phyloP scores from a whole-genome alignment of 2,329 filamentous ascomycete species.

The Trichophyton simii region DNA sequence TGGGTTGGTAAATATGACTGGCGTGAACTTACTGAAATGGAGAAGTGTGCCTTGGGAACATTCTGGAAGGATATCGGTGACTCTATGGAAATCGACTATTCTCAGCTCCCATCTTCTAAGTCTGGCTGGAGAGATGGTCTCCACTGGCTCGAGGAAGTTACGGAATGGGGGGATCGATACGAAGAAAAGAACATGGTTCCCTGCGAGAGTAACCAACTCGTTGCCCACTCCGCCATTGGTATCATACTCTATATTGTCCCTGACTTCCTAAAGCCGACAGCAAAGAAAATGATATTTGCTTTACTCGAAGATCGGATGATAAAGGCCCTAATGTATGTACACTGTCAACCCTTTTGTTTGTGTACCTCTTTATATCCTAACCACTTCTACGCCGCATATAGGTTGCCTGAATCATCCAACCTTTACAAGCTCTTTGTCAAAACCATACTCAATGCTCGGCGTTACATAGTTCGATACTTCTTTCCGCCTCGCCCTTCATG shows the following conservation, averaged over 20 bases:
- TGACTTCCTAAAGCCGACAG: constrained; percentile 33
- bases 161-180: constrained; percentile 39
- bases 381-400: not conserved
- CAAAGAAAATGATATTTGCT: constrained; percentile 40
- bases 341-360: not conserved
- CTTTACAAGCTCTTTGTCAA: constrained; percentile 28
- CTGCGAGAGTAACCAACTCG: not conserved
- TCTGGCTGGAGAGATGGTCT: constrained; percentile 35
- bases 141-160: constrained; percentile 35
- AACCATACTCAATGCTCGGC: constrained; percentile 39
- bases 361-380: not conserved
- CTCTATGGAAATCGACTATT: constrained; percentile 49
- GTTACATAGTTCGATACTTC: constrained; percentile 46
- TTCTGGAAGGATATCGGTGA: constrained; percentile 58
- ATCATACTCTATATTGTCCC: constrained; percentile 48
- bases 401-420: not conserved
- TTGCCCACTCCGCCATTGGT: not conserved
- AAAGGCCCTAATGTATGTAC: constrained; percentile 48
- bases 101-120: constrained; percentile 25
- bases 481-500: constrained; percentile 43
- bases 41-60: constrained; percentile 47
- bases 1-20: constrained; percentile 53
- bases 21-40: constrained; percentile 50
- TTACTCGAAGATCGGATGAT: constrained; percentile 53
- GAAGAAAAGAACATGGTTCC: constrained; percentile 45